Conservation (phyloP, 495 filamentous ascomycete genomes). For the Bacidia rubella region DNA sequence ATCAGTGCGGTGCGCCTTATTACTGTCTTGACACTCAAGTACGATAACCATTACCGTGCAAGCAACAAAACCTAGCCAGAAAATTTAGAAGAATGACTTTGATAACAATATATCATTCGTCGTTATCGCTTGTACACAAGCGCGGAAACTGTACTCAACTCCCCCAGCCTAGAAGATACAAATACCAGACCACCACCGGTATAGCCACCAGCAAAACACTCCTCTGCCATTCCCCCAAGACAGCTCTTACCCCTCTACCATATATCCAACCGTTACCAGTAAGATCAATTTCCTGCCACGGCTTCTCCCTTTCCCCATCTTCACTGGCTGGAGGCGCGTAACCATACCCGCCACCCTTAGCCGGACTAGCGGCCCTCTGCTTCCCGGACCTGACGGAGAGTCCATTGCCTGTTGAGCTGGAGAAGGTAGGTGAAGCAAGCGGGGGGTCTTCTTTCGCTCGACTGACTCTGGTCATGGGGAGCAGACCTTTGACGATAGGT, state of each 20-base stretch:
- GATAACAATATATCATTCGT: not conserved
- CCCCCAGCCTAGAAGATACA: slow-evolving; percentile 40
- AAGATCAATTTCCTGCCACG: slow-evolving; percentile 8
- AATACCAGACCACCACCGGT: slow-evolving; percentile 35
- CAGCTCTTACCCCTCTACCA: slow-evolving; percentile 10
- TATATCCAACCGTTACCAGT: slow-evolving; percentile 14
- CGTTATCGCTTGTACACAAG: not conserved
- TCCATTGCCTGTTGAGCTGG: slow-evolving; percentile 3
- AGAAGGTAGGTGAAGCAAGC: slow-evolving; percentile 5
- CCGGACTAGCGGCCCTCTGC: slow-evolving; percentile 17
- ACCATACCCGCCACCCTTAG: slow-evolving; percentile 11
- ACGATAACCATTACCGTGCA: no score
- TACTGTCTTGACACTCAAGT: no score
- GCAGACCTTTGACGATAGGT: not conserved
- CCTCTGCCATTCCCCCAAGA: slow-evolving; percentile 19
- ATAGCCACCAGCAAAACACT: slow-evolving; percentile 29
- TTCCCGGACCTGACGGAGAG: slow-evolving; percentile 15
- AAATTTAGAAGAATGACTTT: no score
- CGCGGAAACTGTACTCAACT: slow-evolving; percentile 13
- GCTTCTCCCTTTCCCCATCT: slow-evolving; percentile 2
- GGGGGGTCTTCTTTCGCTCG: slow-evolving; percentile 14
- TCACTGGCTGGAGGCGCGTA: not conserved
- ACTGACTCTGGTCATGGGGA: not conserved
- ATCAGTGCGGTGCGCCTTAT: no score
- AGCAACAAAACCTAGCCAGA: no score